Conservation (phyloP, 352 stramenopile genomes). For the Thalassiosira exigua region DNA sequence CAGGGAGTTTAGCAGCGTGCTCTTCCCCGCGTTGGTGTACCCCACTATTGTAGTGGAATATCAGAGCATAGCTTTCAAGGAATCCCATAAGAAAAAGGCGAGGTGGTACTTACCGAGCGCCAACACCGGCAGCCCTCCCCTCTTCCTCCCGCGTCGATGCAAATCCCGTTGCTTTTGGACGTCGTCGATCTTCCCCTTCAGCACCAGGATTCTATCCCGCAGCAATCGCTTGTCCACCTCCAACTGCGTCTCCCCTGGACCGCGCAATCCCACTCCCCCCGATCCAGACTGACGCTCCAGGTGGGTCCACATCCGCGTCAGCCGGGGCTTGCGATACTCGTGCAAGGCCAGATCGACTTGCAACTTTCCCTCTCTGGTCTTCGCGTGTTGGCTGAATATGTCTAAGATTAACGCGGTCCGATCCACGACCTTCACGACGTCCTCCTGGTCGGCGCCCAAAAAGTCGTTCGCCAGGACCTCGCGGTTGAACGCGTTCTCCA, state of each 20-base stretch:
- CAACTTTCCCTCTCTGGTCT: slow-evolving; percentile 87
- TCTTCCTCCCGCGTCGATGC: slow-evolving; percentile 70
- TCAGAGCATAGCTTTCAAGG: no score
- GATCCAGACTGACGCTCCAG: slow-evolving; percentile 86
- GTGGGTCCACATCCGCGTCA: slow-evolving; percentile 90
- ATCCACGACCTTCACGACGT: slow-evolving; percentile 86
- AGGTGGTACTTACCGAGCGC: slow-evolving; percentile 82
- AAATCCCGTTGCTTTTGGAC: slow-evolving; percentile 85
- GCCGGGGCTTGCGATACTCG: slow-evolving; percentile 86
- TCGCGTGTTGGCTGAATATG: slow-evolving; percentile 89
- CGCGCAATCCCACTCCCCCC: slow-evolving; percentile 81
- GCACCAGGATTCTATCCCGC: slow-evolving; percentile 83
- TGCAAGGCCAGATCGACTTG: slow-evolving; percentile 88
- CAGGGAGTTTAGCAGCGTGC: slow-evolving; percentile 87
- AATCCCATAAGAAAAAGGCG: no score
- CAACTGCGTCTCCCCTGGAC: slow-evolving; percentile 87
- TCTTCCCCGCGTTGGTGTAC: slow-evolving; percentile 91
- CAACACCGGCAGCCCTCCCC: slow-evolving; percentile 77
- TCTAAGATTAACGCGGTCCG: slow-evolving; percentile 88
- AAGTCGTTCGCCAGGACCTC: slow-evolving; percentile 84
- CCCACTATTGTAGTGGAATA: no score
- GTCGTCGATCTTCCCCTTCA: slow-evolving; percentile 87
- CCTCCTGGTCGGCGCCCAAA: slow-evolving; percentile 59
- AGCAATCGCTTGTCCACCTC: slow-evolving; percentile 88
- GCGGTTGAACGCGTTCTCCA: slow-evolving; percentile 83